Base-by-base conservation (phyloP, 768 basidiomycete species). In the Inosperma sp. region DNA sequence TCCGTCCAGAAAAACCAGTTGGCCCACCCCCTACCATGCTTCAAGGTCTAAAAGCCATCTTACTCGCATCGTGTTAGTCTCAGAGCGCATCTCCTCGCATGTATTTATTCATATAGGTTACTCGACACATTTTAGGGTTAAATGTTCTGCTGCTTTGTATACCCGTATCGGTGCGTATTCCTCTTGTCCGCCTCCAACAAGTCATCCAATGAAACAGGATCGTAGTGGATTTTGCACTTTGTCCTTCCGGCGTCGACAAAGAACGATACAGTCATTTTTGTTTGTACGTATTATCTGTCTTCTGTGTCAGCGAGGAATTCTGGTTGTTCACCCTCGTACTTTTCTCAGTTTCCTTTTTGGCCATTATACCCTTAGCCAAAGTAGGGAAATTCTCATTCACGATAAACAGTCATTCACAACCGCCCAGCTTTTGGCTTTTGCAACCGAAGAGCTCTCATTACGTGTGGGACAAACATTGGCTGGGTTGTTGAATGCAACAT, bases 361-460 rank as follows among this genome's bases (percentile, higher is more conserved):
- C 91, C 7, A 93, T 93, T 51, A 79, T 93, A 53, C 91, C 91
- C 5, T 73, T 93, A 5, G 90, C 90, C 33, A 88, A 90, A 69
- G 86, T 85, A 34, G 30, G 57, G 43, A 5, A 14, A 17, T 22
- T 21, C 13, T 3, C 22, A 3, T 29, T 8, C 7, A 9, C 19
- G 3, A n/a, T 6, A 36, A 23, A 21, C 26, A 33, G 27, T n/a
- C 12, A 21, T 44, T 21, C 41, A 19, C 16, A 31, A 3, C 10
- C 26, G 35, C 34, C 6, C 44, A 88, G 85, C 67, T 92, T 4
- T 74, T 93, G 2, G 85, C 83, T 1, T 92, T 91, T 61, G 88
- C 88, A 1, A 93, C 91, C 0, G 91, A 93, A 52, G 88, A 93
- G 56, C 57, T 93, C 14, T 87, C 91, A 3, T 60, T 90, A 49